Evolutionary conservation across 2,329 filamentous ascomycete genomes (phyloP), one percentile per base, ranked within the genome.

Genomic region (Dryadomyces quercus-mongolicae): DNA sequence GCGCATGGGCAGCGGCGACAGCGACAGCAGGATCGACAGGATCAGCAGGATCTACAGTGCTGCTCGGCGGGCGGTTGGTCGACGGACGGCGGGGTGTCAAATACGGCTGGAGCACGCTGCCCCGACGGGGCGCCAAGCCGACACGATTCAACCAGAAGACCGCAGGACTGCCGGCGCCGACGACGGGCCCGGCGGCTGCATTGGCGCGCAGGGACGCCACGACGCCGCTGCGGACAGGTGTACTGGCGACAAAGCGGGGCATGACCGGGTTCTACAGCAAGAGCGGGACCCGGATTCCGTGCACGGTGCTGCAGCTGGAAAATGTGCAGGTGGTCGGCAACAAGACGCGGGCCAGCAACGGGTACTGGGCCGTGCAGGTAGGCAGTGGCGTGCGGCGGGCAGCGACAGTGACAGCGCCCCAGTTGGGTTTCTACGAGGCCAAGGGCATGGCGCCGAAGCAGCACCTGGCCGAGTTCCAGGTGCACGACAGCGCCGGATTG

Each of bases 291-390:
- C 84, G 92, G 60, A 86, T 84, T 56, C 78, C 91, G 20, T 95
- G 90, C 74, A 98, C 93, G 15, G 86, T 98, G 53, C 78, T 98
- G 55, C 91, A 97, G 73, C 77, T 98, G 63, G 93, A 98, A 69
- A 79, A 88, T 63, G 90, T 94, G 57, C 86, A 97, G 71, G 90
- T 96, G 9, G 75, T 96, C 43, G 84, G 85, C 56, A 85, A 88
- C 71, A 96, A 95, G 77, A 93, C 88, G 59, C 74, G 82, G 38
- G 74, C 83, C 59, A 74, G 77, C 65, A 84, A 97, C 68, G 93
- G 93, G 20, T 98, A 98, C 73, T 96, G 81, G 76, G 93, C 92
- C 16, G 90, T 97, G 15, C 91, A 96, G 71, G 73, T 98, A 47
- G 93, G 93, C 20, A 74, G 80, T 49, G 93, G 93, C 3, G 79